Conservation (phyloP, 106 monocot species). For the Platanthera guangdongensis region DNA sequence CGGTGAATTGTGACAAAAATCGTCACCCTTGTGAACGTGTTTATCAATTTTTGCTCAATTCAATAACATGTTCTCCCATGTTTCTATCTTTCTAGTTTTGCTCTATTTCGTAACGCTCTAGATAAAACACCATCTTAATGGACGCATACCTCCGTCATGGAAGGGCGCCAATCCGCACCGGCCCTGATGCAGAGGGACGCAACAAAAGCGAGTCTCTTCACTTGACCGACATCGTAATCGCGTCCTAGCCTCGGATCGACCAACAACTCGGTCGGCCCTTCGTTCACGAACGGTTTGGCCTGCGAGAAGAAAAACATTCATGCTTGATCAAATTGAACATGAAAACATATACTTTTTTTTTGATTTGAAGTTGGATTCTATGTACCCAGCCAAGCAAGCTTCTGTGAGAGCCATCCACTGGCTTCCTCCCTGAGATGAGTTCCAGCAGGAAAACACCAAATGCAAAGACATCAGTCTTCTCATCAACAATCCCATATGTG, state of each 20-base stretch:
- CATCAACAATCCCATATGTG: slow-evolving; percentile 58
- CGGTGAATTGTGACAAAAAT: too few relatives aligned
- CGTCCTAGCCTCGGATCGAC: slow-evolving; percentile 26
- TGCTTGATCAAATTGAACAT: not conserved
- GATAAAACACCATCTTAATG: too few relatives aligned
- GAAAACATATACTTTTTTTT: not conserved
- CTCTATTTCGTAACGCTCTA: too few relatives aligned
- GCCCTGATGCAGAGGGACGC: slow-evolving; percentile 39
- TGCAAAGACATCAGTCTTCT: slow-evolving; percentile 75
- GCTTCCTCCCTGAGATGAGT: slow-evolving; percentile 53
- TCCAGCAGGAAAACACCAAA: slow-evolving; percentile 65
- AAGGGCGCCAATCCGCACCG: slow-evolving; percentile 16
- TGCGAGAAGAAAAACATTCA: not conserved
- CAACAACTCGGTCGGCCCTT: slow-evolving; percentile 10
- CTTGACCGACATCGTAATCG: slow-evolving; percentile 25
- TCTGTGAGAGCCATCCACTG: slow-evolving; percentile 56
- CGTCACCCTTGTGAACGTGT: too few relatives aligned
- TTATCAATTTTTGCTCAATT: too few relatives aligned
- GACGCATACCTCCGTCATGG: slow-evolving; percentile 30
- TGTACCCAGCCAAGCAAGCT: slow-evolving; percentile 56
- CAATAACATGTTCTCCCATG: too few relatives aligned
- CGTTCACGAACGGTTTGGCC: slow-evolving; percentile 26
- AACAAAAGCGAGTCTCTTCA: slow-evolving; percentile 23
- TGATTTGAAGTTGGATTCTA: not conserved
- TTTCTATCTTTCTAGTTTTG: too few relatives aligned